Base-by-base conservation (phyloP, 2,329 filamentous ascomycete species). In the Ambrosiella cleistominuta region DNA sequence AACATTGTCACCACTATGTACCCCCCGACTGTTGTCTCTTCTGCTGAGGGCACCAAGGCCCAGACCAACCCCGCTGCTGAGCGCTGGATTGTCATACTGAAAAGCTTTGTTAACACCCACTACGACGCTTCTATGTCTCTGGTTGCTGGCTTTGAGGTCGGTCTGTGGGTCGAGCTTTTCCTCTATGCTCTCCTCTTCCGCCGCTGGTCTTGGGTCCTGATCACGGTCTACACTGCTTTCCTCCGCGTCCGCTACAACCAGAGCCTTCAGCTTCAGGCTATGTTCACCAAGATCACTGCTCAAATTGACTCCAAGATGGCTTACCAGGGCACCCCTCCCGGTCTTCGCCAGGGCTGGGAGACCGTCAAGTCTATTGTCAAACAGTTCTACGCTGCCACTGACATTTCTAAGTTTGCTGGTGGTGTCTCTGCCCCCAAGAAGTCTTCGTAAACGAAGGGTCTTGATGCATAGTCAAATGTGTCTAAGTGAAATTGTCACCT, bases 61-160 rank as follows among this genome's bases (percentile, higher is more conserved):
- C 77, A 78, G 62, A 61, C 65, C 55, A 64, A 65, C 63, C 56
- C 56, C 17, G 45, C 56, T 42, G 56, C 59, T 38, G 70, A 68
- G 61, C 69, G 71, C 38, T 72, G 71, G 64, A 79, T 76, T 70
- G 81, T 82, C 49, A 72, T 89, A 59, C 95, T 98, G 70, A 89
- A 89, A 65, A 79, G 78, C 66, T 98, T 98, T 67, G 89, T 98
- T 70, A 97, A 97, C 82, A 82, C 89, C 69, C 96, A 97, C 80
- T 98, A 98, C 69, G 93, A 98, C 70, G 74, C 81, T 62, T 95
- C 88, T 71, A 98, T 98, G 93, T 87, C 86, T 60, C 75, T 97
- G 61, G 93, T 98, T 38, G 86, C 91, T 42, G 75, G 77, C 52
- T 86, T 98, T 60, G 93, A 98, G 75, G 88, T 97, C 64, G 72